A percentile compares a stretch with the other conserved stretches of the same genome.
phyloP scores from a whole-genome alignment of 1,139 yeast species.

The Scheffersomyces titani region DNA sequence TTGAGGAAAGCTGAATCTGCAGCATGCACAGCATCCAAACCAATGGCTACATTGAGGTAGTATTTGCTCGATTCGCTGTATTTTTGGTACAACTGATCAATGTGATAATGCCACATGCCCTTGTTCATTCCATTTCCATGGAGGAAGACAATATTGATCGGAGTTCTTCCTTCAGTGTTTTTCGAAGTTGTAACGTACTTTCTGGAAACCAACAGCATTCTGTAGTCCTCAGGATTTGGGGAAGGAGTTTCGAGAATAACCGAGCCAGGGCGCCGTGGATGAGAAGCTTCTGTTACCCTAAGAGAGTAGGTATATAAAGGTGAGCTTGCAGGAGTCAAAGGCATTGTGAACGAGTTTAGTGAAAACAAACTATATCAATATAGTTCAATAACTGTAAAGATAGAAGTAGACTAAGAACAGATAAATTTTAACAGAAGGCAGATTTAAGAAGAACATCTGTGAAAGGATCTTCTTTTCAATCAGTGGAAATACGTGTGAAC shows the following conservation, averaged over 20 bases:
- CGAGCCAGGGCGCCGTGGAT: constrained; percentile 1
- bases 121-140: constrained; percentile 15
- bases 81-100: constrained; percentile 6
- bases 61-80: constrained; percentile 16
- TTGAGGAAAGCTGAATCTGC: constrained; percentile 10
- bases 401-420: background rate
- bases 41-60: constrained; percentile 17
- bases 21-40: constrained; percentile 10
- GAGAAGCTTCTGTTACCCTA: constrained; percentile 2
- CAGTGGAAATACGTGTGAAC: background rate
- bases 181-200: constrained; percentile 8
- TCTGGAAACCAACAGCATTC: constrained; percentile 13
- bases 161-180: background rate
- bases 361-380: background rate
- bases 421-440: no score
- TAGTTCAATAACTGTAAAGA: background rate
- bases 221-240: background rate
- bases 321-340: background rate
- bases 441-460: background rate
- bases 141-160: constrained; percentile 7
- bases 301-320: background rate
- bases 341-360: background rate
- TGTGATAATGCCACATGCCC: constrained; percentile 11
- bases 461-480: background rate
- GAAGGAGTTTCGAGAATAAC: background rate